Conservation (phyloP, 805 yeast genomes). For the Candida methanosorbosa region DNA sequence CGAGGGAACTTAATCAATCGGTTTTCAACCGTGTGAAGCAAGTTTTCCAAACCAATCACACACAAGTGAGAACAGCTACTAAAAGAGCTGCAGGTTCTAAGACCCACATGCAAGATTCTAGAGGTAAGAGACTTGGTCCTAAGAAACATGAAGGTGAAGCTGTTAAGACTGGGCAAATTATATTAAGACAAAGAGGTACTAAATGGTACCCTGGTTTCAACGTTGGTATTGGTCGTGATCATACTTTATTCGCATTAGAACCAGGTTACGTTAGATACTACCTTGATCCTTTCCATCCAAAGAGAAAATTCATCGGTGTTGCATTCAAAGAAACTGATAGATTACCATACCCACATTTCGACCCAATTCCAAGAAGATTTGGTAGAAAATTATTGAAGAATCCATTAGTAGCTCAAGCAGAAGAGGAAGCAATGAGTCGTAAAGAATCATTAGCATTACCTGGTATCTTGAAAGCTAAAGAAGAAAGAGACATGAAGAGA, state of each 20-base stretch:
- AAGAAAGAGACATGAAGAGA: slow-evolving; percentile 34
- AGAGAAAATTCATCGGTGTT: slow-evolving; percentile 83
- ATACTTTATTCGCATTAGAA: slow-evolving; percentile 82
- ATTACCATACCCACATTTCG: slow-evolving; percentile 86
- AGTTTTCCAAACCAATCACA: not conserved
- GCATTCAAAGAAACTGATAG: slow-evolving; percentile 55
- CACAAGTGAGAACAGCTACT: slow-evolving; percentile 77
- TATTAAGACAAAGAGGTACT: slow-evolving; percentile 93
- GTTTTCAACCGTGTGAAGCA: not conserved
- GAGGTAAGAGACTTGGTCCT: slow-evolving; percentile 90
- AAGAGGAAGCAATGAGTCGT: slow-evolving; percentile 55
- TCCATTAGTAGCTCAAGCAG: slow-evolving; percentile 42
- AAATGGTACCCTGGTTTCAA: slow-evolving; percentile 92
- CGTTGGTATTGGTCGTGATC: slow-evolving; percentile 84
- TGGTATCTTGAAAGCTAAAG: slow-evolving; percentile 31
- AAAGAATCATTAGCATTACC: slow-evolving; percentile 56
- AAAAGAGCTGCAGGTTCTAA: slow-evolving; percentile 94
- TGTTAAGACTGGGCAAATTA: slow-evolving; percentile 77
- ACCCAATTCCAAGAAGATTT: slow-evolving; percentile 79
- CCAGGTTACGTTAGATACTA: slow-evolving; percentile 92
- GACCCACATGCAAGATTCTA: slow-evolving; percentile 88
- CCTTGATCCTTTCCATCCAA: slow-evolving; percentile 93
- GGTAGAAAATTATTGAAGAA: slow-evolving; percentile 55
- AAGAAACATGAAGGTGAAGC: slow-evolving; percentile 73
- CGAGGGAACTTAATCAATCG: not conserved